Evolutionary conservation across 2,329 filamentous ascomycete species (phyloP), one percentile per base, ranked within the genome.

Genomic region (Trichoderma hamatum): DNA sequence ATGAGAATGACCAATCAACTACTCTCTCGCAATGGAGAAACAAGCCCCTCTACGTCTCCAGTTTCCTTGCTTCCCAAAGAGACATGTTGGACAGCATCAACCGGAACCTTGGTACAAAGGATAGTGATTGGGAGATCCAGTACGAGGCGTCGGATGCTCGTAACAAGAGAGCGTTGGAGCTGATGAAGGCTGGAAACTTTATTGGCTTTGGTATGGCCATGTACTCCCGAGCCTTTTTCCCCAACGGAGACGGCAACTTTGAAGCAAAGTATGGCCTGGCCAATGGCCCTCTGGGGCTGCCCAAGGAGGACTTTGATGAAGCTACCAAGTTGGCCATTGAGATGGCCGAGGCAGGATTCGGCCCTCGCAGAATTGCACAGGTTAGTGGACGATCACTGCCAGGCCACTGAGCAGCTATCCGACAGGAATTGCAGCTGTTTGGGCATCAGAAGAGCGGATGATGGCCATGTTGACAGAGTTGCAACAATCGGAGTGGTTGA

Each of bases 51-150:
- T 86, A 83, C 72, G 72, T 89, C 13, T 82, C 80, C 9, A 89
- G 85, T 70, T 92, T 90, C 78, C 76, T 79, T 13, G 72, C 89
- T 70, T 87, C 78, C 69, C 90, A 92, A 76, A 82, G 83, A 13
- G 89, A 92, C 11, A 91, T 92, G 81, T 82, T 92, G 66, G 84
- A 85, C 49, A 84, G 84, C n/a, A 77, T 89, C 14, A 82, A 89
- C 73, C 84, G 85, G 0, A 88, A 89, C 4, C 85, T 86, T 0
- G 84, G 84, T 0, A 87, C 85, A 0, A 84, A 79, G 1, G 85
- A 89, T 49, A 78, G 76, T 0, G 89, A 91, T 73, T 92, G 90
- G 90, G 82, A 75, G 2, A 83, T 92, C 67, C 80, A 74, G 1
- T 77, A 83, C 9, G 84, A 89, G 76, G 72, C 76, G 0, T 77